These are phyloP conservation scores for Penicillium janthinellum DNA, from an alignment of 2,329 filamentous ascomycete genomes.

Conservation along the genomic window DNA sequence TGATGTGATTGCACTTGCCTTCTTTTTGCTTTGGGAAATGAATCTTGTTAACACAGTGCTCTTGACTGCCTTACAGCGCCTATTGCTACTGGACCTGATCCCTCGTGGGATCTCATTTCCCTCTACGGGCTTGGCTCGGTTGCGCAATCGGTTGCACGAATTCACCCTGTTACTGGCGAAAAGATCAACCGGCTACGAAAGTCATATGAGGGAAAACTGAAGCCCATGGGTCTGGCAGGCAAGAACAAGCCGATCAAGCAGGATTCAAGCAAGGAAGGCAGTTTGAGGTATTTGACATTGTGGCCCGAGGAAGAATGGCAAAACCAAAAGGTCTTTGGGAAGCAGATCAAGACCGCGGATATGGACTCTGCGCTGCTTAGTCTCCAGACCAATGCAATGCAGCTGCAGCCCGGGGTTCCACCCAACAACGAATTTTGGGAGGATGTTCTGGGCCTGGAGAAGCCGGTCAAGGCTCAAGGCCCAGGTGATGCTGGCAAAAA, in stretches of 20 bases:
- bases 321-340: conserved; percentile 51
- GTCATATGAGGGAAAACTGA: conserved; percentile 55
- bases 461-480: conserved; percentile 40
- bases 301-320: conserved; percentile 56
- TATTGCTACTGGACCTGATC: conserved; percentile 57
- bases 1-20: conserved; percentile 32
- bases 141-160: conserved; percentile 60
- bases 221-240: conserved; percentile 49
- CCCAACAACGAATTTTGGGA: conserved; percentile 53
- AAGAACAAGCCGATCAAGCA: conserved; percentile 52
- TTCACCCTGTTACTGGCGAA: conserved; percentile 63
- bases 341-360: conserved; percentile 48
- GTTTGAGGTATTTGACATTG: conserved; percentile 46
- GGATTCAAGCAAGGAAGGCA: conserved; percentile 42
- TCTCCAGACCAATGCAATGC: conserved; percentile 48
- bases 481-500: conserved; percentile 37
- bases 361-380: conserved; percentile 46
- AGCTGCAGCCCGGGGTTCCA: conserved; percentile 50
- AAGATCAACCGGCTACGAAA: conserved; percentile 65
- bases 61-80: conserved; percentile 42
- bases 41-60: conserved; percentile 47
- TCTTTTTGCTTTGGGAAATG: conserved; percentile 29
- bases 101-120: conserved; percentile 60
- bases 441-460: conserved; percentile 52
- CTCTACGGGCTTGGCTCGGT: conserved; percentile 60